Percentiles rank a stretch among this genome's conserved stretches.
Evolutionary conservation across 306 rosid species (phyloP).

Genomic region (Inga laurina): DNA sequence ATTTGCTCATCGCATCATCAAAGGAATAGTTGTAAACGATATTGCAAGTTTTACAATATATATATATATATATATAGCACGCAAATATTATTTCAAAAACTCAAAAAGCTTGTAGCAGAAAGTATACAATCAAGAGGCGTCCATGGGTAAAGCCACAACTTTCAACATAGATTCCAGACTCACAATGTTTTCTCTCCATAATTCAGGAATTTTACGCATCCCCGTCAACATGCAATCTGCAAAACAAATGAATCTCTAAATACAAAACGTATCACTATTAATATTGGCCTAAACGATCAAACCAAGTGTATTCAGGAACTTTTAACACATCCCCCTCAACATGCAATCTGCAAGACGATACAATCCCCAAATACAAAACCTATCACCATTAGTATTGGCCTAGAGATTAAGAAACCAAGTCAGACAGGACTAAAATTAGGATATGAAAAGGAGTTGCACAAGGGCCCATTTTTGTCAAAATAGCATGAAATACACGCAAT

Average conservation of each 20-base stretch:
- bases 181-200: constrained; percentile 2
- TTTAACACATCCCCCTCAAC: neutral
- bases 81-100: neutral
- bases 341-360: neutral
- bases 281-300: neutral
- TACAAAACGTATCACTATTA: neutral
- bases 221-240: constrained; percentile 1
- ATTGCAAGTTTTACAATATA: neutral
- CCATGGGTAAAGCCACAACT: neutral
- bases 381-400: neutral
- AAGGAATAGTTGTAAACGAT: neutral
- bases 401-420: neutral
- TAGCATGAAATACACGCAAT: constrained; percentile 9
- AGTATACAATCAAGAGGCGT: neutral
- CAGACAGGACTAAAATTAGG: neutral
- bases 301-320: neutral
- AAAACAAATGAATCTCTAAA: neutral
- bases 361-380: neutral
- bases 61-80: neutral
- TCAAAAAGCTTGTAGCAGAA: neutral
- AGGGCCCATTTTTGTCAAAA: neutral
- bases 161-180: constrained; percentile 11
- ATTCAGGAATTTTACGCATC: constrained; percentile 7
- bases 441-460: neutral
- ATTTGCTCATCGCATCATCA: neutral